Evolutionary conservation across 371 early-diverging fungal species (phyloP).

Genomic region (Entomophthora muscae): DNA sequence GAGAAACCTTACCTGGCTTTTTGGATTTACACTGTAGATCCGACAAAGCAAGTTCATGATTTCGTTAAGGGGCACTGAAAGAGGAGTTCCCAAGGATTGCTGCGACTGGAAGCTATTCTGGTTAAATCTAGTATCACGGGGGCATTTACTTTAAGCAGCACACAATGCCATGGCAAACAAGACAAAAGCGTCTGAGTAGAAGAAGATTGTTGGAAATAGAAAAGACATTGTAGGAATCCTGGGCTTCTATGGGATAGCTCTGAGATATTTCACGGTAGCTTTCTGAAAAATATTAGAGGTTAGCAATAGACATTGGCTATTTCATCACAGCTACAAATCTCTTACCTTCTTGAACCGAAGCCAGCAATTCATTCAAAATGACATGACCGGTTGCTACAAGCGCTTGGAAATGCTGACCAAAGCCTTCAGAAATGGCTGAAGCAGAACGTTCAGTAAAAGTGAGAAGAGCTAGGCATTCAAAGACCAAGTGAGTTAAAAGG

Average conservation of each 20-base stretch:
- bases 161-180: not conserved
- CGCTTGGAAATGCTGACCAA: not conserved
- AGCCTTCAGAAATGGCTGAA: not conserved
- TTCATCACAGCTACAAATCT: too few species aligned
- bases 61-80: not conserved
- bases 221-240: not conserved
- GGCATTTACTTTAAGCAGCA: not conserved
- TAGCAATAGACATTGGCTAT: too few species aligned
- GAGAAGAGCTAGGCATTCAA: not conserved
- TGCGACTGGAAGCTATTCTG: not conserved
- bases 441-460: not conserved
- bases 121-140: not conserved
- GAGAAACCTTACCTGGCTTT: not conserved
- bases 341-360: not conserved
- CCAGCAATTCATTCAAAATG: not conserved
- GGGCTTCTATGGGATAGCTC: not conserved
- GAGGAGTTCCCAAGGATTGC: not conserved
- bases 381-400: not conserved
- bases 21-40: not conserved
- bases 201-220: not conserved
- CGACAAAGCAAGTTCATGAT: not conserved
- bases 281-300: not conserved
- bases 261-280: not conserved
- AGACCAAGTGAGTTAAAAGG: not conserved
- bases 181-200: not conserved